A percentile compares a stretch with the other conserved stretches of the same genome.
Evolutionary conservation across 495 filamentous ascomycete species (phyloP).

Genomic region (Penicillium angulare): DNA sequence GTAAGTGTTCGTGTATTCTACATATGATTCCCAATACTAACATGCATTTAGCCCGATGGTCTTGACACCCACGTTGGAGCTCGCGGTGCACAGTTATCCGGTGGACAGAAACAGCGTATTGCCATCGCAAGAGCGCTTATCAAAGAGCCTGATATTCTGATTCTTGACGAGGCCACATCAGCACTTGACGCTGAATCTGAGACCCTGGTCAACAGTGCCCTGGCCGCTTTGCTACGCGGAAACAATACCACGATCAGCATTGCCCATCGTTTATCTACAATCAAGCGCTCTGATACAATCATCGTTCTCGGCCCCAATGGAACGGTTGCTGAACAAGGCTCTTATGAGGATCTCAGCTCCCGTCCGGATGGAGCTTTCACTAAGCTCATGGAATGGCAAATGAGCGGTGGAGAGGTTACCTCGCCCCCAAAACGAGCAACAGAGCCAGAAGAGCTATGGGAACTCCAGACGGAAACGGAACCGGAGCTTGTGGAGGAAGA

Average conservation of each 20-base stretch:
- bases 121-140: constrained; percentile 93
- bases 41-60: constrained; percentile 65
- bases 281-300: constrained; percentile 90
- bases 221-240: constrained; percentile 74
- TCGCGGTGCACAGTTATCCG: constrained; percentile 88
- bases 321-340: constrained; percentile 84
- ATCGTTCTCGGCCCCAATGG: constrained; percentile 85
- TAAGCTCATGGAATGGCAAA: constrained; percentile 98
- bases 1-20: constrained; percentile 37
- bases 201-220: constrained; percentile 88
- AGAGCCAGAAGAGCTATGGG: constrained; percentile 34
- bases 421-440: constrained; percentile 24
- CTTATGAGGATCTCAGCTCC: constrained; percentile 67
- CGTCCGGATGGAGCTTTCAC: constrained; percentile 79
- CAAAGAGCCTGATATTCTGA: constrained; percentile 94
- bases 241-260: constrained; percentile 96
- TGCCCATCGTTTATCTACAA: constrained; percentile 90
- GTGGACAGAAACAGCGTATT: constrained; percentile 96
- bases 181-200: constrained; percentile 97
- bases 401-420: constrained; percentile 72
- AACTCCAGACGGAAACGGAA: constrained; percentile 32
- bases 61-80: constrained; percentile 92
- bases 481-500: constrained; percentile 23
- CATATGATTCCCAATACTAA: constrained; percentile 13
- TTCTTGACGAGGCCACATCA: constrained; percentile 91